phyloP scores from a whole-genome alignment of 345 rosid species.

The Melaleuca alternifolia region DNA sequence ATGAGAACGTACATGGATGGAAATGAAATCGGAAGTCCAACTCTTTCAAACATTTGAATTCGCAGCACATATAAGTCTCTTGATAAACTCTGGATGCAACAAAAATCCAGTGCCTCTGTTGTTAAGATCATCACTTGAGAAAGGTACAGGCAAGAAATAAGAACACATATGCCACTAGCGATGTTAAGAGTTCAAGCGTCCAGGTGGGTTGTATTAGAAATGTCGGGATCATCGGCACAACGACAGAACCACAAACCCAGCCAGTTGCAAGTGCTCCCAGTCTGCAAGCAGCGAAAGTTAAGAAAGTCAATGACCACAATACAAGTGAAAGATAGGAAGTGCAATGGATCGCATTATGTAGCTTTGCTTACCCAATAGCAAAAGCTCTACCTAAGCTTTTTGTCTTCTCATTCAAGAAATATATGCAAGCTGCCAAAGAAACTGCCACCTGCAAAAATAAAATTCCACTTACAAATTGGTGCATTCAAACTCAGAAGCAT shows the following conservation, averaged over 20 bases:
- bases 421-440: slow-evolving; percentile 89
- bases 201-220: slow-evolving; percentile 65
- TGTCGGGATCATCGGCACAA: slow-evolving; percentile 80
- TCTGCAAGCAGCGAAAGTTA: slow-evolving; percentile 18
- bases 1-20: not conserved
- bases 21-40: not conserved
- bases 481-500: not conserved
- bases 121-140: slow-evolving; percentile 40
- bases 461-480: not conserved
- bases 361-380: slow-evolving; percentile 42
- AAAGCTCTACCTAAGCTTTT: slow-evolving; percentile 83
- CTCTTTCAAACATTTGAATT: not conserved
- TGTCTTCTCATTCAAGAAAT: slow-evolving; percentile 87
- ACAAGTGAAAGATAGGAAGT: not conserved
- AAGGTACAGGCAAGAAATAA: slow-evolving; percentile 85
- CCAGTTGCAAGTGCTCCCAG: slow-evolving; percentile 72
- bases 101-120: not conserved
- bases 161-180: slow-evolving; percentile 66
- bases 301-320: not conserved
- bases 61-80: not conserved
- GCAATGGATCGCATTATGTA: not conserved
- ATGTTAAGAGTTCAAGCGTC: slow-evolving; percentile 92
- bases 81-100: not conserved
- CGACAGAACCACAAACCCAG: slow-evolving; percentile 74
- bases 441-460: slow-evolving; percentile 64